Conservation (phyloP, 108 stramenopile genomes). For the Cyclotella baltica region DNA sequence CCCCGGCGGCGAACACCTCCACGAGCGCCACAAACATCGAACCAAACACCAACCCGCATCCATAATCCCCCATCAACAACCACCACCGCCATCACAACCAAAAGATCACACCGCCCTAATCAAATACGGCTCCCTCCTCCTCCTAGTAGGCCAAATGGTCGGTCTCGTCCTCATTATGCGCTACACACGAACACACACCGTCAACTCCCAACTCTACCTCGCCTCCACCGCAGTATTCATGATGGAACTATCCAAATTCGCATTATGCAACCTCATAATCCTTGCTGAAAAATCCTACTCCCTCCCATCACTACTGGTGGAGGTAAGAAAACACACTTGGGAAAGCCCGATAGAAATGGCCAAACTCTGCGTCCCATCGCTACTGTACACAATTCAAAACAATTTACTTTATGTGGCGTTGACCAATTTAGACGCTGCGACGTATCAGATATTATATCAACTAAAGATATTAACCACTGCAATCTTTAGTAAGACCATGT, state of each 20-base stretch:
- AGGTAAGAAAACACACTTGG: slow-evolving; percentile 43
- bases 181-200: slow-evolving; percentile 66
- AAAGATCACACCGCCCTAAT: slow-evolving; percentile 47
- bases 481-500: slow-evolving; percentile 91
- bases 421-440: slow-evolving; percentile 95
- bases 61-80: background rate
- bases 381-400: slow-evolving; percentile 98
- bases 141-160: slow-evolving; percentile 90
- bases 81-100: background rate
- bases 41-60: background rate
- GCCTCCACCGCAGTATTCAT: slow-evolving; percentile 87
- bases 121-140: slow-evolving; percentile 83
- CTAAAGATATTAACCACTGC: slow-evolving; percentile 99
- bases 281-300: slow-evolving; percentile 58
- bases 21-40: background rate
- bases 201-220: slow-evolving; percentile 68
- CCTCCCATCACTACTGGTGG: slow-evolving; percentile 8
- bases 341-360: slow-evolving; percentile 83
- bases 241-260: slow-evolving; percentile 77
- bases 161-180: slow-evolving; percentile 87
- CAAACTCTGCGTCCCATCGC: slow-evolving; percentile 95
- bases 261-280: slow-evolving; percentile 71
- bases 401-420: slow-evolving; percentile 97
- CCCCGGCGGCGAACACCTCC: background rate
- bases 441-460: slow-evolving; percentile 98